Evolutionary conservation across 176 grass and related monocot genomes (phyloP).

Genomic region (Oryza rufipogon): DNA sequence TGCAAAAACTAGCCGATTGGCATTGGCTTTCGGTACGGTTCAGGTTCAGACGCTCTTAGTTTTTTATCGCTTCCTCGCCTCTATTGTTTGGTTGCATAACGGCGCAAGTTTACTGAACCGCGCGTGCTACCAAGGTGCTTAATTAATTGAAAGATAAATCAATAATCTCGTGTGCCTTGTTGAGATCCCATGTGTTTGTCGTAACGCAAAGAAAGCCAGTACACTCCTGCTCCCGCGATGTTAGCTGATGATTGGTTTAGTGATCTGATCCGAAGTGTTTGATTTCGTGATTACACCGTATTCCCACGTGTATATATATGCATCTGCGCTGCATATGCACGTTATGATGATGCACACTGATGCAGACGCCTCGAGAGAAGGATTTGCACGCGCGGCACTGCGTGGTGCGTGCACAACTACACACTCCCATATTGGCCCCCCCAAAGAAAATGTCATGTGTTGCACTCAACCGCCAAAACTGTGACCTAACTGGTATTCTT

Average conservation of each 20-base stretch:
- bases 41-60: background rate
- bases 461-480: background rate
- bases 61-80: background rate
- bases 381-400: slow-evolving; percentile 19
- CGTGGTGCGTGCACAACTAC: background rate
- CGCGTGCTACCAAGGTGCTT: background rate
- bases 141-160: background rate
- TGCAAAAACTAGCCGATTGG: background rate
- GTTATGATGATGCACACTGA: slow-evolving; percentile 9
- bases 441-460: background rate
- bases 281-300: background rate
- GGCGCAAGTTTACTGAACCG: slow-evolving; percentile 17
- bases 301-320: slow-evolving; percentile 4
- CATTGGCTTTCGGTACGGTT: background rate
- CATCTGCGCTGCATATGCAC: slow-evolving; percentile 6
- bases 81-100: background rate
- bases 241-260: background rate
- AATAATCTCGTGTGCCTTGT: background rate
- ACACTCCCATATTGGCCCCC: no score
- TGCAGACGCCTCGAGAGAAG: background rate
- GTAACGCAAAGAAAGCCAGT: slow-evolving; percentile 12
- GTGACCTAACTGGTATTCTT: background rate
- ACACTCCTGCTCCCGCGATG: background rate
- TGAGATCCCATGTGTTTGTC: background rate
- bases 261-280: background rate